Percentiles rank a stretch among this genome's conserved stretches.
phyloP scores from a whole-genome alignment of 2,329 filamentous ascomycete species.

The Calonectria crousiana region DNA sequence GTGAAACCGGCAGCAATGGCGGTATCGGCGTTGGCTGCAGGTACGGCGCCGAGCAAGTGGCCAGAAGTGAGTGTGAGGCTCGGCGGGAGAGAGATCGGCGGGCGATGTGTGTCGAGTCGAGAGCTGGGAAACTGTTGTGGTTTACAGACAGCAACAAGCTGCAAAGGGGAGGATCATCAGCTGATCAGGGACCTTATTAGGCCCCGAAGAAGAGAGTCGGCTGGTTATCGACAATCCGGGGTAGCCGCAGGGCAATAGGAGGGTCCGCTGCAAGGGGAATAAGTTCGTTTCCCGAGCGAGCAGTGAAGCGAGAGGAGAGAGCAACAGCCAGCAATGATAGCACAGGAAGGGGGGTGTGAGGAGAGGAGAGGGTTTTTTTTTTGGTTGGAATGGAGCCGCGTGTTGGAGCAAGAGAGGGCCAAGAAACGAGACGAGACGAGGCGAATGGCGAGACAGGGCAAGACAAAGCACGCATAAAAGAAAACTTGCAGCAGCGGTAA shows the following conservation, averaged over 20 bases:
- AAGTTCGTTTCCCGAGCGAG: slow-evolving; percentile 5
- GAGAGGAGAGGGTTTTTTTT: neutral
- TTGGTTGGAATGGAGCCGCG: neutral
- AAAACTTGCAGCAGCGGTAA: neutral
- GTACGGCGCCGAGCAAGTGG: slow-evolving; percentile 8
- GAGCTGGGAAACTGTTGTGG: slow-evolving; percentile 32
- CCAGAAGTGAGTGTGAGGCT: slow-evolving; percentile 26
- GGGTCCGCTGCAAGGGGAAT: slow-evolving; percentile 35
- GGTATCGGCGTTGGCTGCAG: neutral
- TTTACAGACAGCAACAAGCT: slow-evolving; percentile 38
- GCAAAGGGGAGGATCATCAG: slow-evolving; percentile 48
- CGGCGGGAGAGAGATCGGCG: slow-evolving; percentile 39
- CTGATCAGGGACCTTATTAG: slow-evolving; percentile 42
- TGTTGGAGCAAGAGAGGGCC: neutral
- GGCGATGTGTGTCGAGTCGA: slow-evolving; percentile 36
- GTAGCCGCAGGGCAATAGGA: slow-evolving; percentile 39
- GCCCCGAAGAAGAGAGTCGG: slow-evolving; percentile 38
- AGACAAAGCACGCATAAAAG: slow-evolving; percentile 1
- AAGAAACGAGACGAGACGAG: neutral
- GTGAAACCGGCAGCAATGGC: slow-evolving; percentile 7
- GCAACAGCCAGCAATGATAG: neutral
- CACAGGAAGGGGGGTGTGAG: neutral
- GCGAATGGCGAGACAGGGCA: slow-evolving; percentile 1
- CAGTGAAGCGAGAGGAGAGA: neutral
- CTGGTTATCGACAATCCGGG: slow-evolving; percentile 44